These are phyloP conservation scores for Arthrobotrys megalospora DNA, from an alignment of 2,329 filamentous ascomycete species.

Conservation along the genomic window DNA sequence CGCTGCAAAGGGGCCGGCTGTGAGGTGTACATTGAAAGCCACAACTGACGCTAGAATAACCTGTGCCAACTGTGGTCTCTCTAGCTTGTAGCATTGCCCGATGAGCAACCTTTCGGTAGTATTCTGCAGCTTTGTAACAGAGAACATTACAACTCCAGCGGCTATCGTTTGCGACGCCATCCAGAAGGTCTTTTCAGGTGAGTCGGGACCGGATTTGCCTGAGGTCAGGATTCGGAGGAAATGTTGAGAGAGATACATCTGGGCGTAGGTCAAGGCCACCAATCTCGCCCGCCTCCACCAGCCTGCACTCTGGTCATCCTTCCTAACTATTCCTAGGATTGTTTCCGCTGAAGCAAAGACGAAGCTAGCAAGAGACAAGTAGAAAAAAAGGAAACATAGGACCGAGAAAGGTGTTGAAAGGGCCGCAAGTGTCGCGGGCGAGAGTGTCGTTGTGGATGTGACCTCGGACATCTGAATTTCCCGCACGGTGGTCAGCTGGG, in stretches of 20 bases:
- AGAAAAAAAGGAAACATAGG: constrained; percentile 49
- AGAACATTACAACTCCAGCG: constrained; percentile 37
- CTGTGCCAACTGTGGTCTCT: constrained; percentile 43
- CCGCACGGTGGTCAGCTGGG: not conserved
- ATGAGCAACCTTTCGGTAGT: constrained; percentile 35
- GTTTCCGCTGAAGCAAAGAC: constrained; percentile 41
- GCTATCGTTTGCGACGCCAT: constrained; percentile 57
- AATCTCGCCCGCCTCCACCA: constrained; percentile 56
- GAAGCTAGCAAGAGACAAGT: constrained; percentile 52
- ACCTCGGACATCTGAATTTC: constrained; percentile 19
- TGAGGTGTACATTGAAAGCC: constrained; percentile 36
- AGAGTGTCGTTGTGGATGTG: not conserved
- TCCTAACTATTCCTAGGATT: constrained; percentile 36
- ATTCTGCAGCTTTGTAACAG: not conserved
- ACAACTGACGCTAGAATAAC: constrained; percentile 36
- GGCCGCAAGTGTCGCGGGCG: constrained; percentile 13
- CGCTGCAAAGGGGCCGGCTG: constrained; percentile 26
- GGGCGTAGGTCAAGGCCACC: constrained; percentile 49
- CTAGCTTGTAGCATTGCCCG: constrained; percentile 35
- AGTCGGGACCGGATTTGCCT: constrained; percentile 25
- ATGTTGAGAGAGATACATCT: constrained; percentile 58
- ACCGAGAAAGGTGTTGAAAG: constrained; percentile 32
- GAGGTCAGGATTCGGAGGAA: constrained; percentile 36
- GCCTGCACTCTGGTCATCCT: constrained; percentile 39
- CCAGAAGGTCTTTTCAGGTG: constrained; percentile 50